These are phyloP conservation scores for Fusarium anthophilum DNA, from an alignment of 2,329 filamentous ascomycete genomes.

Conservation along the genomic window DNA sequence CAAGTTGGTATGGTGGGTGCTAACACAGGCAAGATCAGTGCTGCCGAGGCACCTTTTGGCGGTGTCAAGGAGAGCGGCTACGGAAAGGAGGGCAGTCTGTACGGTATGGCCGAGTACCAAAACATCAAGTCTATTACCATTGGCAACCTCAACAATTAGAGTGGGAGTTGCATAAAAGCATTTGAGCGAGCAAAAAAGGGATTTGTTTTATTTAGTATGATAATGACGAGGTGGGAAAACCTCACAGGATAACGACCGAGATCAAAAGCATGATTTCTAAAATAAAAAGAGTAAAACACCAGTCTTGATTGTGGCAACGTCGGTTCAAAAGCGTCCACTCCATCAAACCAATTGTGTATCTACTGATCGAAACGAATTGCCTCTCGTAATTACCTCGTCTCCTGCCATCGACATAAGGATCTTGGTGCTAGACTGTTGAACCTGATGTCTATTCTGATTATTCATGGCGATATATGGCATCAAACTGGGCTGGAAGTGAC, in stretches of 20 bases:
- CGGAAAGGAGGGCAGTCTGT: constrained; percentile 54
- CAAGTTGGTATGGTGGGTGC: constrained; percentile 75
- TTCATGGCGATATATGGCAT: neutral
- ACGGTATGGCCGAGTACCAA: constrained; percentile 57
- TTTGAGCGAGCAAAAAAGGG: constrained; percentile 13
- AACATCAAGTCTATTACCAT: constrained; percentile 57
- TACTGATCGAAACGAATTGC: neutral
- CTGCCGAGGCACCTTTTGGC: constrained; percentile 48
- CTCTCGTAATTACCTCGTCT: neutral
- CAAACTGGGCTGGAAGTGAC: neutral
- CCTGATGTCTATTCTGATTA: neutral
- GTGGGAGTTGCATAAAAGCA: neutral
- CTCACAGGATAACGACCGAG: constrained; percentile 16
- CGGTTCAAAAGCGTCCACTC: neutral
- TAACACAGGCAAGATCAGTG: constrained; percentile 48
- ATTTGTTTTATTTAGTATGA: constrained; percentile 37
- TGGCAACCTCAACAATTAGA: constrained; percentile 41
- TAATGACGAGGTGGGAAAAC: constrained; percentile 37
- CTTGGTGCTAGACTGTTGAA: neutral
- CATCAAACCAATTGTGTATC: neutral
- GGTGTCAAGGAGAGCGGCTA: constrained; percentile 50
- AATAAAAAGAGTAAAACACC: constrained; percentile 24
- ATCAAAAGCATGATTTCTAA: neutral
- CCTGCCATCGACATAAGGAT: neutral
- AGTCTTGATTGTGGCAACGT: neutral